phyloP scores from a whole-genome alignment of 2,329 filamentous ascomycete genomes.

The Cryoendolithus antarcticus region DNA sequence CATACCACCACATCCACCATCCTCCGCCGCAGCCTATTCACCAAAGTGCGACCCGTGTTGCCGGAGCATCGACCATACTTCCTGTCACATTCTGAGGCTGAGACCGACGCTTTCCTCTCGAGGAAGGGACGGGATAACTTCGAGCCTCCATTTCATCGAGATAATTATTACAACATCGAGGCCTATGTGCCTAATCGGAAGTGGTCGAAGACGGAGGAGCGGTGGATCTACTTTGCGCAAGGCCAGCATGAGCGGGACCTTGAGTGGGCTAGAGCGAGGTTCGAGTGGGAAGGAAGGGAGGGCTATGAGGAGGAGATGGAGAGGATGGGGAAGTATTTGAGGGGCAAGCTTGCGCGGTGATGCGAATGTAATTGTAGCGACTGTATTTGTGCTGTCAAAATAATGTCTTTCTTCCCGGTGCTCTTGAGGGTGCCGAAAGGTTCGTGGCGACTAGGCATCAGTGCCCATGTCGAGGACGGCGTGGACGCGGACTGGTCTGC shows the following conservation, averaged over 20 bases:
- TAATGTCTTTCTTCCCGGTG: too few relatives aligned
- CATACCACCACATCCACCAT: slow-evolving; percentile 35
- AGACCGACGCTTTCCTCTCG: slow-evolving; percentile 40
- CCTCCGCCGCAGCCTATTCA: slow-evolving; percentile 30
- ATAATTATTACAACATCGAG: slow-evolving; percentile 48
- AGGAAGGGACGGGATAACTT: slow-evolving; percentile 39
- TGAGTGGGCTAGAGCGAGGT: slow-evolving; percentile 13
- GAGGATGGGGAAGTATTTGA: slow-evolving; percentile 2
- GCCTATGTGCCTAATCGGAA: slow-evolving; percentile 45
- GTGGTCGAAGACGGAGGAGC: slow-evolving; percentile 35
- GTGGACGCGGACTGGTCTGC: too few relatives aligned
- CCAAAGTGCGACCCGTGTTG: slow-evolving; percentile 13
- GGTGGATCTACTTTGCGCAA: slow-evolving; percentile 37
- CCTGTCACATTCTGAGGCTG: slow-evolving; percentile 37
- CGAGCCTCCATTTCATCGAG: slow-evolving; percentile 43
- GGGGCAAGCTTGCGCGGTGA: too few relatives aligned
- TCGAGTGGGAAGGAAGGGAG: neutral
- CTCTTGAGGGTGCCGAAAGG: too few relatives aligned
- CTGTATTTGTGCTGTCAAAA: too few relatives aligned
- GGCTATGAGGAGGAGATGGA: slow-evolving; percentile 4
- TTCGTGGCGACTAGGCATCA: too few relatives aligned
- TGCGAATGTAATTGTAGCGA: too few relatives aligned
- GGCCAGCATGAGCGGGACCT: slow-evolving; percentile 29
- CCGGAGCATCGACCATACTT: slow-evolving; percentile 38
- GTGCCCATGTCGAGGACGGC: too few relatives aligned